Evolutionary conservation across 139 green algal species (phyloP).

Genomic region (Picochlorum sp.): DNA sequence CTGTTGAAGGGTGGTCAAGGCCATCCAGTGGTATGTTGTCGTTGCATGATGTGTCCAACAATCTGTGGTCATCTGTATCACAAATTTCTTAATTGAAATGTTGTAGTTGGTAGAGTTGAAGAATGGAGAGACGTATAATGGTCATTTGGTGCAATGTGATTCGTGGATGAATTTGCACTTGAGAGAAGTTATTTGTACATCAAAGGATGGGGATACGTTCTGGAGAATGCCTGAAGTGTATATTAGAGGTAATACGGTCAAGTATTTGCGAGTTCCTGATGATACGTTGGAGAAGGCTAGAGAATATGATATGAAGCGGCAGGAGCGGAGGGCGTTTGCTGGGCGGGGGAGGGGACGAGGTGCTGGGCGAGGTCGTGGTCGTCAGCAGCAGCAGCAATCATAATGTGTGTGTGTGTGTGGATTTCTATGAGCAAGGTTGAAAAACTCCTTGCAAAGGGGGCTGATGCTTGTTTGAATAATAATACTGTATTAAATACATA

Average conservation of each 20-base stretch:
- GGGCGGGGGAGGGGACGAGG: constrained; percentile 23
- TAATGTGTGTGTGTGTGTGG: background rate
- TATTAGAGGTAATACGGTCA: constrained; percentile 96
- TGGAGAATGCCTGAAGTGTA: constrained; percentile 92
- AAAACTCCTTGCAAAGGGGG: too few species aligned
- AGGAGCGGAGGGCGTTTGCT: constrained; percentile 28
- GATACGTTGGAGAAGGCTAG: constrained; percentile 89
- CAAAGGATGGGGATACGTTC: constrained; percentile 93
- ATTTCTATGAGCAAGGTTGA: too few species aligned
- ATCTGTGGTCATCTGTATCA: too few species aligned
- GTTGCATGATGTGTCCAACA: background rate
- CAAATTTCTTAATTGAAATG: background rate
- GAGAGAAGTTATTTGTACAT: constrained; percentile 95
- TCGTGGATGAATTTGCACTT: constrained; percentile 99
- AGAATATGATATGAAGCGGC: constrained; percentile 54
- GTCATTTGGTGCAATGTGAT: constrained; percentile 89
- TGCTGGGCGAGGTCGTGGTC: constrained; percentile 7
- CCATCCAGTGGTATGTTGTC: constrained; percentile 67
- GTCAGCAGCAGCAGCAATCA: constrained; percentile 6
- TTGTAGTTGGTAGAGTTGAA: constrained; percentile 95
- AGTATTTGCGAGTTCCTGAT: constrained; percentile 95
- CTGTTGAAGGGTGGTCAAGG: constrained; percentile 77
- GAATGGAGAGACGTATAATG: constrained; percentile 98
- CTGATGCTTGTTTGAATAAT: too few species aligned
- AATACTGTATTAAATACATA: too few species aligned